Percentiles rank a stretch among this genome's conserved stretches.
phyloP scores from a whole-genome alignment of 768 basidiomycete species.

The Naganishia antarctica region DNA sequence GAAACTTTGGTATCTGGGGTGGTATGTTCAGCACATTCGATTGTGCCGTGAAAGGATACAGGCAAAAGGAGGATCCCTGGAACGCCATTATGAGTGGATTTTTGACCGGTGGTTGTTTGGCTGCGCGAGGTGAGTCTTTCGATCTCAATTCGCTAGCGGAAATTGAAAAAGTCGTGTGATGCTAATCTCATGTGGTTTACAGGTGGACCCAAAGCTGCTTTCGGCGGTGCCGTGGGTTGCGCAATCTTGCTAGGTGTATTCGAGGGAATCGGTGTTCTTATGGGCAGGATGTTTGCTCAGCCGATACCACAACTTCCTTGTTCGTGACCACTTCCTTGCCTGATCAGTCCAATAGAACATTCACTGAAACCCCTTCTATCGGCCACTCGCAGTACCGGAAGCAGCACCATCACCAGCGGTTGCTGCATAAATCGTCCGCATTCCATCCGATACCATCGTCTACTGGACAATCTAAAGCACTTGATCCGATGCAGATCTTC shows the following conservation, averaged over 20 bases:
- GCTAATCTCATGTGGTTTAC: background rate
- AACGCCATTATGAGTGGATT: constrained; percentile 98
- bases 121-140: constrained; percentile 73
- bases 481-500: too few relatives aligned
- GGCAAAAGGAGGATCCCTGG: constrained; percentile 98
- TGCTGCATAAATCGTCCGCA: background rate
- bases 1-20: constrained; percentile 71
- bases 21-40: constrained; percentile 99
- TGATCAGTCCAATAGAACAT: background rate
- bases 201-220: constrained; percentile 89
- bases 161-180: background rate
- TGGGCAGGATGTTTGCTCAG: constrained; percentile 69
- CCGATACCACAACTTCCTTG: constrained; percentile 47
- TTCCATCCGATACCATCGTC: background rate
- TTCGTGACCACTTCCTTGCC: constrained; percentile 26
- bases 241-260: constrained; percentile 79
- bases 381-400: constrained; percentile 27
- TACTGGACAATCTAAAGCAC: background rate
- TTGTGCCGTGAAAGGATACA: constrained; percentile 92
- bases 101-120: constrained; percentile 94
- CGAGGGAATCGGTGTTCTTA: constrained; percentile 68
- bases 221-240: constrained; percentile 90
- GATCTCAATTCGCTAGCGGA: background rate
- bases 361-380: background rate
- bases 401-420: constrained; percentile 31